Evolutionary conservation across 2,329 filamentous ascomycete genomes (phyloP).

Genomic region (Pezicula carpinea): DNA sequence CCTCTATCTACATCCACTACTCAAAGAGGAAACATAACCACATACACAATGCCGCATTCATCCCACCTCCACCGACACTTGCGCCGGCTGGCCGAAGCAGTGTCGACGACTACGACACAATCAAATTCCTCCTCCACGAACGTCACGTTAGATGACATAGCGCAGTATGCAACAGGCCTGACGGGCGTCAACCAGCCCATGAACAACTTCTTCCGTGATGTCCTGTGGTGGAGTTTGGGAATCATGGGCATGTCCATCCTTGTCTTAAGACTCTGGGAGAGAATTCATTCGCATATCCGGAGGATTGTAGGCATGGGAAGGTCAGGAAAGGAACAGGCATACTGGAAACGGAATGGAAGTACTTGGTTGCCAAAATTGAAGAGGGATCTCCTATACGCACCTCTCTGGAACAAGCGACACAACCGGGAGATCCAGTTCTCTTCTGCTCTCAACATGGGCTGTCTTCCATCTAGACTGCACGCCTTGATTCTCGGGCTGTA

Average conservation of each 20-base stretch:
- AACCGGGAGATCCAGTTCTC: slow-evolving; percentile 63
- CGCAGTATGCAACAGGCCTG: slow-evolving; percentile 50
- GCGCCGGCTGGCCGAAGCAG: neutral
- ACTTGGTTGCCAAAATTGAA: slow-evolving; percentile 59
- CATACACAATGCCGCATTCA: slow-evolving; percentile 3
- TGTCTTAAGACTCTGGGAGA: slow-evolving; percentile 46
- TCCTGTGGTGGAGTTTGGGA: slow-evolving; percentile 58
- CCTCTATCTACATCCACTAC: too few relatives aligned
- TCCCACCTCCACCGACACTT: neutral
- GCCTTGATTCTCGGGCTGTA: slow-evolving; percentile 52
- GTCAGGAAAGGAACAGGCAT: slow-evolving; percentile 47
- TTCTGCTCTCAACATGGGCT: slow-evolving; percentile 55
- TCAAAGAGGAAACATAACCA: too few relatives aligned
- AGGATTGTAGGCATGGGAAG: slow-evolving; percentile 55
- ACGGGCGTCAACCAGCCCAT: slow-evolving; percentile 56
- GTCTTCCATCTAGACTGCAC: slow-evolving; percentile 62
- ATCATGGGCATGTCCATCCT: slow-evolving; percentile 50
- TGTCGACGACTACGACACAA: neutral
- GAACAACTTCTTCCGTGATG: slow-evolving; percentile 53
- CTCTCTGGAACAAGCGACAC: slow-evolving; percentile 60
- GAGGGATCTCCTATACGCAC: slow-evolving; percentile 58
- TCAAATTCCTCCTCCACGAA: slow-evolving; percentile 9
- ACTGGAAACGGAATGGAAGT: slow-evolving; percentile 55
- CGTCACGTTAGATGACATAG: slow-evolving; percentile 31
- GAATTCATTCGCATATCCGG: slow-evolving; percentile 51